A percentile compares a stretch with the other conserved stretches of the same genome.
Evolutionary conservation across 306 rosid species (phyloP).

Genomic region (Ochetophila trinervis): DNA sequence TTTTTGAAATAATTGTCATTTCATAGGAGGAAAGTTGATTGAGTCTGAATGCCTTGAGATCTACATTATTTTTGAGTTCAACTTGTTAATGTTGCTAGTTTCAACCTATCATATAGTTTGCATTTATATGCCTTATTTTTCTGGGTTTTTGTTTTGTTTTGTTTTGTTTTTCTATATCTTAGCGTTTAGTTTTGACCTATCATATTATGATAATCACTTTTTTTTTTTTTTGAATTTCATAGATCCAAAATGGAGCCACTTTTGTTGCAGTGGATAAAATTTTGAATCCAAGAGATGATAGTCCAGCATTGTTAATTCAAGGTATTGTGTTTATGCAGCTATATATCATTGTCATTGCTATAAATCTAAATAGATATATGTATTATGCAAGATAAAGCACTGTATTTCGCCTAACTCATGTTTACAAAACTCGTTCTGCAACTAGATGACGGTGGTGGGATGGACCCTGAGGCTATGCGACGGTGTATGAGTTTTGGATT

Average conservation of each 20-base stretch:
- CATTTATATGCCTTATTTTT: neutral
- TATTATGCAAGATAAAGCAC: neutral
- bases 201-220: conserved; percentile 23
- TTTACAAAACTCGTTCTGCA: conserved; percentile 25
- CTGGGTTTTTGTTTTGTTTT: neutral
- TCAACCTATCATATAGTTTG: no score
- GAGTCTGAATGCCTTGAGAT: no score
- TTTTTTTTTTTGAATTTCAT: conserved; percentile 41
- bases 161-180: no score
- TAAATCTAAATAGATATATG: conserved; percentile 12
- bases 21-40: neutral
- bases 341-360: conserved; percentile 21
- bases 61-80: no score
- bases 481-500: conserved; percentile 96
- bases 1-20: no score
- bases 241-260: conserved; percentile 95
- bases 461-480: conserved; percentile 82
- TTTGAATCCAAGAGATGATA: conserved; percentile 75
- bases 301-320: conserved; percentile 80
- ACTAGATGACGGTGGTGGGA: conserved; percentile 90
- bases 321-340: conserved; percentile 43
- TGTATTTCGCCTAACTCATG: conserved; percentile 1
- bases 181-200: conserved; percentile 15
- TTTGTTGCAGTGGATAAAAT: conserved; percentile 81
- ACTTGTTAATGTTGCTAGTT: no score